Evolutionary conservation across 2,329 filamentous ascomycete genomes (phyloP), one percentile per base, ranked within the genome.

Genomic region (Stagonosporopsis tanaceti): DNA sequence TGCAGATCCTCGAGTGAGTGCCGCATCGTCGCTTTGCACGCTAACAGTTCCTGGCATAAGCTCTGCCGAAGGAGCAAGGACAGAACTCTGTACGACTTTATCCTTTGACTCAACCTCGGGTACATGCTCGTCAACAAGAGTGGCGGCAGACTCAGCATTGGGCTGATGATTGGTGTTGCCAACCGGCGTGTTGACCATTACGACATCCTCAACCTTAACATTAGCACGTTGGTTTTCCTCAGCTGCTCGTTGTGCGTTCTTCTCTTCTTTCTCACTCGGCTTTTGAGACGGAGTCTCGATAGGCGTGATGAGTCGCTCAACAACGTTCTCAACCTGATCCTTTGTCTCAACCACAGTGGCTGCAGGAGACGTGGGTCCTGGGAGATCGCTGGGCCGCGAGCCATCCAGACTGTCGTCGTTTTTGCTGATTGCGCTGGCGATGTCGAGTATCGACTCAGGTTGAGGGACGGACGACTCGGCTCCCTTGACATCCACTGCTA

Each of bases 361-460:
- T 53, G 55, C 62, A 64, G 70, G 69, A 58, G 70, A 71, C 53
- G 61, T 62, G 4, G 65, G 59, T 14, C 65, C 63, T 11, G 45
- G 48, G 50, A 67, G 46, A 38, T 60, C 41, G 38, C n/a, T 59
- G 38, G 47, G 39, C 32, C 67, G 69, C 37, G 53, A 48, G 48
- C 69, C 70, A 48, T 66, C 70, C 14, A 68, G 68, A 42, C 72
- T 73, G 60, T 71, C 71, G 32, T 70, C 60, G 44, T 73, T 69
- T 50, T 70, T 71, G 59, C 56, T 66, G 30, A 73, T 60, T 46
- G 67, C 68, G 27, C 56, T 61, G 15, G 72, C 68, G 11, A 71
- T 47, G 45, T 72, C 69, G 27, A 70, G 67, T 41, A 74, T 59
- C 2, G 69, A 72, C 17, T 61, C 52, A 15, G 66, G 41, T 22